Evolutionary conservation across 306 rosid species (phyloP), one percentile per base, ranked within the genome.

Genomic region (Castanospermum australe): DNA sequence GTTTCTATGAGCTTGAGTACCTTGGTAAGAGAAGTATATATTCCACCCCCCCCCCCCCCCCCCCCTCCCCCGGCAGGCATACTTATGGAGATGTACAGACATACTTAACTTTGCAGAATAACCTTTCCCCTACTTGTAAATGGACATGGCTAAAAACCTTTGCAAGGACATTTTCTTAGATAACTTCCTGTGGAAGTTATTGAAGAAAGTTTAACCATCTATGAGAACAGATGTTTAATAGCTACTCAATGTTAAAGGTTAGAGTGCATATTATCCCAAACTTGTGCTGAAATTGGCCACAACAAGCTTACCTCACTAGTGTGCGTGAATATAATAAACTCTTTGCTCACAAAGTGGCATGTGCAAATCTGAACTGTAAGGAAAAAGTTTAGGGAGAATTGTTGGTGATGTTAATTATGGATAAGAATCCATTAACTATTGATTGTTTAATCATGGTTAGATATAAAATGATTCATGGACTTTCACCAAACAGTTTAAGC

Each of bases 1-100:
- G 89, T 74, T 95, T 95, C 86, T 95, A 82, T 35, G 99, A 95
- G 89, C 98, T 95, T 48, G 99, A 95, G 85, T 95, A 92, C 88
- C 98, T 87, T 81, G 99, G 99, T 94, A 87, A 61, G 70, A 50
- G 60, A 61, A 17, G n/a, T 33, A 33, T 33, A 8, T 54, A 18
- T 86, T 68, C 63, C 81, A 30, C 12, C 12, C 44, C 32, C 55
- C 50, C 8, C 30, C 59, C 13, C 17, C 4, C 6, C 33, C 6
- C 9, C 32, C 55, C 50, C 8, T n/a, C 59, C 13, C 17, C 4
- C 6, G 18, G 2, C 9, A 55, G 54, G 51, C n/a, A 21, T 71
- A 36, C 15, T 55, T 36, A n/a, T 21, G 17, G 68, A 13, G 8
- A 21, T 72, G 18, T 54, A 30, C 5, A 6, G 17, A 69, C 6